Base-by-base conservation (phyloP, 169 alveolate species). In the Eimeria zaria region DNA sequence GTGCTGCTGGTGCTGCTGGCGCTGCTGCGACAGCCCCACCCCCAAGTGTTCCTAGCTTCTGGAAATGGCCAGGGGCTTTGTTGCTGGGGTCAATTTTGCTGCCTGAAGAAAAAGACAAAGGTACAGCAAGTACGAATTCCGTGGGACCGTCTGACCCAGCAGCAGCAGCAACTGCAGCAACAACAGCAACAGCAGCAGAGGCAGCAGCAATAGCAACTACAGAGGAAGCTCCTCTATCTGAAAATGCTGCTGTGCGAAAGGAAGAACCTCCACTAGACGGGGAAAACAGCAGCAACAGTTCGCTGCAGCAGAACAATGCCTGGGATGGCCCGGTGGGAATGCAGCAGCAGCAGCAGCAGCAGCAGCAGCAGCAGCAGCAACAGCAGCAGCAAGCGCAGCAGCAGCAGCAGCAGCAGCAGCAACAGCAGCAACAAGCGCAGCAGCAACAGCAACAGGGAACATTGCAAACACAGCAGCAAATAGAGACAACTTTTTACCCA, bases 61-160 rank as follows among this genome's bases (percentile, higher is more conserved):
- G 92, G 92, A 84, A 55, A 60, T 84, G 92, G 92, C 92, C 92
- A 20, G 92, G 92, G 16, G 92, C 92, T 18, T 24, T 84, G 36
- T 41, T 84, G 62, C 30, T 84, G 78, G 92, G 80, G 24, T 84
- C 92, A 27, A 36, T 58, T 30, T 11, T 84, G 60, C 80, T 24
- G 4, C 48, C 90, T 55, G 73, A 24, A 53, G 71, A 24, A 78
- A 67, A 8, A 24, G 90, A 55, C 18, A 55, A 48, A 51, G 11
- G 33, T 16, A 48, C 73, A 30, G 33, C 60, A 24, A 18, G 44
- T 30, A 22, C 62, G 18, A 20, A 74, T 36, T 14, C 36, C 58
- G 53, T 39, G 18, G 8, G 60, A 20, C 20, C 55, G 44, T 16
- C 62, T 36, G 36, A 36, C 20, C 39, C 30, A 51, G 90, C 90